A percentile compares a stretch with the other conserved stretches of the same genome.
These are phyloP conservation scores for Penicillium daleae DNA, from an alignment of 495 filamentous ascomycete genomes.

Conservation along the genomic window DNA sequence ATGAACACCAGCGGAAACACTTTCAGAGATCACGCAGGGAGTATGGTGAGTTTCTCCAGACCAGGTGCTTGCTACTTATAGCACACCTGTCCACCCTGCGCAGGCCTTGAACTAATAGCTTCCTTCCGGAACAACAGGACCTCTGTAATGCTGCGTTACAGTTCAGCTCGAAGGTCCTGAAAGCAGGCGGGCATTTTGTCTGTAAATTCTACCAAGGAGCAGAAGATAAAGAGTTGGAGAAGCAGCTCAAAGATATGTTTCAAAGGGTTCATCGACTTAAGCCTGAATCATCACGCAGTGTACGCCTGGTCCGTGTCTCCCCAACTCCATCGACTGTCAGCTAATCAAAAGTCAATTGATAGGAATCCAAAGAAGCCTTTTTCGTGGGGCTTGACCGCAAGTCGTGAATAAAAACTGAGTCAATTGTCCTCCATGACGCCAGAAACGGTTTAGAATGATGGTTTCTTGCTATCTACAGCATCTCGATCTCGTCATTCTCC, in stretches of 20 bases:
- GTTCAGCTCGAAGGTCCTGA: slow-evolving; percentile 85
- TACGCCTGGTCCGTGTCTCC: slow-evolving; percentile 46
- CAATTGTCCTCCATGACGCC: background rate
- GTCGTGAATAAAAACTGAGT: slow-evolving; percentile 16
- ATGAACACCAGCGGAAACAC: slow-evolving; percentile 93
- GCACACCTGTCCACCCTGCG: background rate
- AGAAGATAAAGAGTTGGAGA: slow-evolving; percentile 80
- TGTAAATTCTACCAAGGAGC: slow-evolving; percentile 96
- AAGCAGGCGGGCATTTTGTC: slow-evolving; percentile 80
- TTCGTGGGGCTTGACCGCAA: slow-evolving; percentile 74
- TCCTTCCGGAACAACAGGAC: slow-evolving; percentile 58
- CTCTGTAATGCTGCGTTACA: slow-evolving; percentile 82
- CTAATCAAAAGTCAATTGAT: slow-evolving; percentile 12
- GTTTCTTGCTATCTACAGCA: slow-evolving; percentile 21
- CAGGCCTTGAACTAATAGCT: background rate
- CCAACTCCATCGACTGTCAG: background rate
- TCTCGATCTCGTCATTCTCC: slow-evolving; percentile 49
- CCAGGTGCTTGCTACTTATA: background rate
- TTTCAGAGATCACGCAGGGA: slow-evolving; percentile 88
- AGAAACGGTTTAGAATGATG: background rate
- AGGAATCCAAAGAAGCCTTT: slow-evolving; percentile 92
- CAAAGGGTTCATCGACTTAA: slow-evolving; percentile 80
- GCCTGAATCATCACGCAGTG: slow-evolving; percentile 84
- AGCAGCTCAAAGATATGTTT: slow-evolving; percentile 72
- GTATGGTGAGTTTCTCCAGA: slow-evolving; percentile 66